Base-by-base conservation (phyloP, 352 stramenopile genomes). In the Chrysophaeum taylorii region DNA sequence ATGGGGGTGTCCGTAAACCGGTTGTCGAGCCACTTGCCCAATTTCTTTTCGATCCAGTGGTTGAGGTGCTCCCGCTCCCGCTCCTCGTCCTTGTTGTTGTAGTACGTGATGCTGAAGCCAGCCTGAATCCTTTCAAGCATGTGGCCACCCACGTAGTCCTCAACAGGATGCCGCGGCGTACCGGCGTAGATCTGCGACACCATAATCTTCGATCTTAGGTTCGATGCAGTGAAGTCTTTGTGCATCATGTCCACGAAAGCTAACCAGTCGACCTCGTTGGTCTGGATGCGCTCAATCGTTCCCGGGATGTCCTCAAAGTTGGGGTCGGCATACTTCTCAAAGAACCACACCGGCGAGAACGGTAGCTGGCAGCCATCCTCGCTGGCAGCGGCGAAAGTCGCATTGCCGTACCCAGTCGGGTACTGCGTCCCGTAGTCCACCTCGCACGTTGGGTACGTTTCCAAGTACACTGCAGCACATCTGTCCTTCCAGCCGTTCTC, bases 311-410 rank as follows among this genome's bases (percentile, higher is more conserved):
- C 68, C 0, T 27, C 12, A 43, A 73, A 73, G 39, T 4, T 57
- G 15, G 68, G 68, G 52, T 73, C 68, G 33, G 53, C 68, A 27
- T 70, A 73, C 29, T 70, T 70, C 27, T 43, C 27, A 38, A 73
- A 73, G 23, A 54, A 42, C n/a, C n/a, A n/a, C n/a, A 73, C 68
- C n/a, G 68, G 68, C 4, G 38, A 66, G 43, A 43, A 70, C 4
- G 68, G 68, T 41, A 50, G 68, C 31, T 62, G 52, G 53, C 68
- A 73, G 31, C 68, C 68, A n/a, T n/a, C n/a, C n/a, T n/a, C n/a
- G n/a, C n/a, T n/a, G n/a, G n/a, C n/a, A n/a, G n/a, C n/a, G n/a
- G n/a, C n/a, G n/a, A n/a, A n/a, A n/a, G n/a, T n/a, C n/a, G n/a
- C n/a, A 37, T 68, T 45, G 45, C 35, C 54, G 53, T 70, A 29